A percentile compares a stretch with the other conserved stretches of the same genome.
Conservation (phyloP, 768 basidiomycete species). For the Calocybe cyanea region DNA sequence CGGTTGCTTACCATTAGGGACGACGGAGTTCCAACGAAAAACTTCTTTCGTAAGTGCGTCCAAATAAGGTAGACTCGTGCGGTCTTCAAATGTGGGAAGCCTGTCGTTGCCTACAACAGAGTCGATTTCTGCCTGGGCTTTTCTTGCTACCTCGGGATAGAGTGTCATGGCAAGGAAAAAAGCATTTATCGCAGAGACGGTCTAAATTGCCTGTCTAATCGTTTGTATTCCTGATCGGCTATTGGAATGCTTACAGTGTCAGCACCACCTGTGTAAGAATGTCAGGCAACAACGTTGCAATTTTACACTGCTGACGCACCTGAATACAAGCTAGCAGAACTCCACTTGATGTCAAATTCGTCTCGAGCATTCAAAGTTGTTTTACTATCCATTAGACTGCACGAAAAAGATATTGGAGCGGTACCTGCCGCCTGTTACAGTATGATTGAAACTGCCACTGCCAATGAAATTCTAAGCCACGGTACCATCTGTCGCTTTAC, state of each 20-base stretch:
- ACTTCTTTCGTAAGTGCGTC: conserved; percentile 62
- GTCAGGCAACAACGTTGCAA: conserved; percentile 1
- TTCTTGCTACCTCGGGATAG: conserved; percentile 51
- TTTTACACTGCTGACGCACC: conserved; percentile 24
- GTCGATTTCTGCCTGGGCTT: conserved; percentile 63
- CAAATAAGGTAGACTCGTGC: conserved; percentile 53
- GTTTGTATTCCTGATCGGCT: conserved; percentile 1
- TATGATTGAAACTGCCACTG: not conserved
- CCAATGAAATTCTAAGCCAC: conserved; percentile 6
- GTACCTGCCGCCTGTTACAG: conserved; percentile 50
- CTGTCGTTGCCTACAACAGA: conserved; percentile 53
- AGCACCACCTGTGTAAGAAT: conserved; percentile 41
- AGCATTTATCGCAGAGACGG: conserved; percentile 56
- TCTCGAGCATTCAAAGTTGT: conserved; percentile 48
- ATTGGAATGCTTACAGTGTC: conserved; percentile 41
- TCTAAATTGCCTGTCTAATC: conserved; percentile 32
- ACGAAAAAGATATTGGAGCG: conserved; percentile 55
- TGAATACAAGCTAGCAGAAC: conserved; percentile 53
- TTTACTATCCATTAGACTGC: conserved; percentile 51
- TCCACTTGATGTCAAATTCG: conserved; percentile 65
- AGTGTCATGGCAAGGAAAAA: conserved; percentile 62
- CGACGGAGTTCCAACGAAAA: conserved; percentile 45
- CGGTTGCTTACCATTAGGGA: conserved; percentile 34
- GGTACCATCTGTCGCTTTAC: conserved; percentile 46
- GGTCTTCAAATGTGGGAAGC: conserved; percentile 58